Base-by-base conservation (phyloP, 2,329 filamentous ascomycete species). In the Trichoderma hamatum region DNA sequence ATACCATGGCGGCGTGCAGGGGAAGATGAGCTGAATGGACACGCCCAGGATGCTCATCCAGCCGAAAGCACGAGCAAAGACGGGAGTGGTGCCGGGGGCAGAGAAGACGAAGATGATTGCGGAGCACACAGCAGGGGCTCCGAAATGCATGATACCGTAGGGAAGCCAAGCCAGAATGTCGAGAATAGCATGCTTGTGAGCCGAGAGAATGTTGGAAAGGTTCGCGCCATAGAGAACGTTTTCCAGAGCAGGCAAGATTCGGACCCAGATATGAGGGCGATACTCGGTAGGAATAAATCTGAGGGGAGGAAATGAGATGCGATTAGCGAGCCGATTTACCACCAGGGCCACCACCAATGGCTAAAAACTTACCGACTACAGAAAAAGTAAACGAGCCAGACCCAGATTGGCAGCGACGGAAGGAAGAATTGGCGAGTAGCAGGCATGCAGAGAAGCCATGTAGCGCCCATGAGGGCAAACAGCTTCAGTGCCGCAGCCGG, bases 221-320 rank as follows among this genome's bases (percentile, higher is more conserved):
- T 97, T 97, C 72, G 94, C 94, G 74, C 95, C 95, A 78, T 97
- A 98, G 39, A 98, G 86, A 71, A 98, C 96, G 80, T 98, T 97
- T 82, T 98, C 95, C 72, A 98, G 88, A 21, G 95, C 93, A 5
- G 95, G 95, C 43, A 98, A 87, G 32, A 98, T 93, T 76, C 94
- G 93, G 73, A 97, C 95, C 92, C 94, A 97, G 75, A 97, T 97
- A 71, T 93, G 91, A 70, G 94, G 94, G 73, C 95, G 90, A 83
- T 94, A 96, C 77, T 95, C 92, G 73, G 89, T 88, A 46, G 93
- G 92, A 74, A 97, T 94, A 82, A 97, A 97, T 77, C 94, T 97
- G 39, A 43, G 39, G 39, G 39, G 39, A 76, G 13, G 69, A 61
- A n/a, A 28, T 13, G 14, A 34, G 34, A 21, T 13, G 32, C 7